Percentiles rank a stretch among this genome's conserved stretches.
These are phyloP conservation scores for Trametes meyenii DNA, from an alignment of 768 basidiomycete species.

Conservation along the genomic window DNA sequence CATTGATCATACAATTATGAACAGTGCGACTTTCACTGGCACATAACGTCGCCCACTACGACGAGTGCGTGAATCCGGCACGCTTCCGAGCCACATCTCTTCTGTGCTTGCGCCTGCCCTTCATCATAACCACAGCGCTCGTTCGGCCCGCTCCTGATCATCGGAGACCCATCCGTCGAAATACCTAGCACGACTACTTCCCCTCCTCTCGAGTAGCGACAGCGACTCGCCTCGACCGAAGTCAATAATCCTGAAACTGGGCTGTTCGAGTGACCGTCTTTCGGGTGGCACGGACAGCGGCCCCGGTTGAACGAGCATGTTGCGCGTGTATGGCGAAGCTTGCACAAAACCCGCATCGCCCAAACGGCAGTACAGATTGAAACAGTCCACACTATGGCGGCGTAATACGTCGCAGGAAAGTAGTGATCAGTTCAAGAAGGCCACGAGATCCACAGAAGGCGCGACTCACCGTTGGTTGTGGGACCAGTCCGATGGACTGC, in stretches of 20 bases:
- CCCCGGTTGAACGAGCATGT: slow-evolving; percentile 48
- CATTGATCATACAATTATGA: too few species aligned
- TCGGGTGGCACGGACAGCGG: slow-evolving; percentile 38
- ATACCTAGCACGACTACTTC: too few species aligned
- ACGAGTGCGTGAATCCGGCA: too few species aligned
- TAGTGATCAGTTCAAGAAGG: background rate
- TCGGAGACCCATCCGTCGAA: too few species aligned
- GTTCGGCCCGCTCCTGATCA: too few species aligned
- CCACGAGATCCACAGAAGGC: background rate
- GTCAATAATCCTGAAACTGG: slow-evolving; percentile 53
- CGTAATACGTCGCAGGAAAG: background rate
- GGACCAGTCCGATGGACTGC: background rate
- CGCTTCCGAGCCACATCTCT: too few species aligned
- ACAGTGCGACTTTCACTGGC: too few species aligned
- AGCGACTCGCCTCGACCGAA: slow-evolving; percentile 42
- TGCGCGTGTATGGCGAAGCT: slow-evolving; percentile 42
- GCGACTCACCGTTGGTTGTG: background rate
- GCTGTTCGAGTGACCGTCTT: slow-evolving; percentile 32
- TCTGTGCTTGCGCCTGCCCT: too few species aligned
- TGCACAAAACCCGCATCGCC: slow-evolving; percentile 44
- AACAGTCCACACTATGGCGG: slow-evolving; percentile 22
- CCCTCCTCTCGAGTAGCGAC: background rate
- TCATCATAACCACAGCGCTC: too few species aligned
- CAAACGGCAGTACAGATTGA: slow-evolving; percentile 42
- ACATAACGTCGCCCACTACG: too few species aligned